phyloP scores from a whole-genome alignment of 1,284 basidiomycete genomes.

The Microbotryomycetes sp. region DNA sequence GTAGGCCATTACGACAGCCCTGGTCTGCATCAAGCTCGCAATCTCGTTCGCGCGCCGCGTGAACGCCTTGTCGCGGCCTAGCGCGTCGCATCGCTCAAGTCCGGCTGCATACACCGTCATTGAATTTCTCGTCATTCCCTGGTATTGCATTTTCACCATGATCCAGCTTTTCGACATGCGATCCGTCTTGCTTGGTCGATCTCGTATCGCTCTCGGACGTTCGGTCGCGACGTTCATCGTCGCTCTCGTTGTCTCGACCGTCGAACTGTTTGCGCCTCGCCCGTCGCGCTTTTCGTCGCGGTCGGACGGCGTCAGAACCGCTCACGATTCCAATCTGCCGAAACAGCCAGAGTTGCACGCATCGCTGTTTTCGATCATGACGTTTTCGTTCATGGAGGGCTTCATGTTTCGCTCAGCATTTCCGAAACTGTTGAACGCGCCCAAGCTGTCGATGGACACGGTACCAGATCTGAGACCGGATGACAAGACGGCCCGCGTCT shows the following conservation, averaged over 20 bases:
- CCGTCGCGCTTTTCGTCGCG: conserved; percentile 27
- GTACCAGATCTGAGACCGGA: conserved; percentile 49
- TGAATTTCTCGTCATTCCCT: conserved; percentile 36
- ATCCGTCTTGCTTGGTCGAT: conserved; percentile 28
- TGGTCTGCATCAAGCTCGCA: conserved; percentile 25
- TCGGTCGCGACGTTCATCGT: conserved; percentile 35
- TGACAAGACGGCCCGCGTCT: conserved; percentile 45
- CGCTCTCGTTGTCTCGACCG: conserved; percentile 38
- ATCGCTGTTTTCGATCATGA: conserved; percentile 39
- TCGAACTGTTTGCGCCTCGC: conserved; percentile 40
- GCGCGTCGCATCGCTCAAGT: conserved; percentile 23
- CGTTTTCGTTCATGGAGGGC: conserved; percentile 43
- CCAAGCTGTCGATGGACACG: conserved; percentile 43
- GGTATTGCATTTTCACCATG: conserved; percentile 38
- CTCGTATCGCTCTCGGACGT: conserved; percentile 1
- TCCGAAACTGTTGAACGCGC: conserved; percentile 33
- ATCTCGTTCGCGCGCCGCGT: conserved; percentile 17
- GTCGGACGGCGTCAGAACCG: not conserved
- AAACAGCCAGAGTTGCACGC: conserved; percentile 30
- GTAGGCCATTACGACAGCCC: conserved; percentile 16
- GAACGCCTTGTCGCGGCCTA: conserved; percentile 17
- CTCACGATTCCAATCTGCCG: not conserved
- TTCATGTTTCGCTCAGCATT: conserved; percentile 20
- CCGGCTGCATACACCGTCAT: conserved; percentile 27
- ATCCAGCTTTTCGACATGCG: conserved; percentile 40